phyloP scores from a whole-genome alignment of 441 rosid species.

The Syzygium malaccense region DNA sequence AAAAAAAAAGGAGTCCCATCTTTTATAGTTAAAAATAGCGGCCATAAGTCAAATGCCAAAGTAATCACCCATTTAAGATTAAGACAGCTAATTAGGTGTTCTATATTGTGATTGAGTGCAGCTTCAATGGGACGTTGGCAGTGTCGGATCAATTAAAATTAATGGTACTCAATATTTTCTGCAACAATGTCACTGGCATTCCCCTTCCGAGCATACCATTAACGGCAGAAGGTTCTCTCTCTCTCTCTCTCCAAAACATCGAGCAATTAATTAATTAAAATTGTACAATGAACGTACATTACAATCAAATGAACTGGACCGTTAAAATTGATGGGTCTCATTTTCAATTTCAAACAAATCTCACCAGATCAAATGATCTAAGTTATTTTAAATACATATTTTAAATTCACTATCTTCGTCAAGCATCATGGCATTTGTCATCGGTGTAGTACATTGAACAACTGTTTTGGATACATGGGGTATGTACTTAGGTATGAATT shows the following conservation, averaged over 20 bases:
- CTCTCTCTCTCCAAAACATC: background rate
- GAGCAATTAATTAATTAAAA: too few species aligned
- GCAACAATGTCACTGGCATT: conserved; percentile 72
- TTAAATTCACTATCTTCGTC: background rate
- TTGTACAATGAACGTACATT: background rate
- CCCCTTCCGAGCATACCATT: conserved; percentile 77
- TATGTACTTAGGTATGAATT: background rate
- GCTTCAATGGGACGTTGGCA: conserved; percentile 36
- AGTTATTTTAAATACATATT: background rate
- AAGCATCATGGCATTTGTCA: background rate
- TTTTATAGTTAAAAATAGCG: too few species aligned
- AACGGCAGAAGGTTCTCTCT: conserved; percentile 44
- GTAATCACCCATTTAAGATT: too few species aligned
- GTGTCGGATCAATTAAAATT: conserved; percentile 37
- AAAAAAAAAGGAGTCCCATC: too few species aligned
- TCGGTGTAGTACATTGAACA: background rate
- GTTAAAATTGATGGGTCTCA: background rate
- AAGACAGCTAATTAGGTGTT: background rate
- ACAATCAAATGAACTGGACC: background rate
- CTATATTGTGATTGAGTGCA: background rate
- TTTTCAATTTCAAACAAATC: background rate
- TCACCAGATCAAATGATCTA: background rate
- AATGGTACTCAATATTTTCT: conserved; percentile 46
- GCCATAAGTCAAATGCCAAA: too few species aligned
- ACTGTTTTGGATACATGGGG: background rate